Conservation (phyloP, 2,329 filamentous ascomycete genomes). For the Penicillium sp. region DNA sequence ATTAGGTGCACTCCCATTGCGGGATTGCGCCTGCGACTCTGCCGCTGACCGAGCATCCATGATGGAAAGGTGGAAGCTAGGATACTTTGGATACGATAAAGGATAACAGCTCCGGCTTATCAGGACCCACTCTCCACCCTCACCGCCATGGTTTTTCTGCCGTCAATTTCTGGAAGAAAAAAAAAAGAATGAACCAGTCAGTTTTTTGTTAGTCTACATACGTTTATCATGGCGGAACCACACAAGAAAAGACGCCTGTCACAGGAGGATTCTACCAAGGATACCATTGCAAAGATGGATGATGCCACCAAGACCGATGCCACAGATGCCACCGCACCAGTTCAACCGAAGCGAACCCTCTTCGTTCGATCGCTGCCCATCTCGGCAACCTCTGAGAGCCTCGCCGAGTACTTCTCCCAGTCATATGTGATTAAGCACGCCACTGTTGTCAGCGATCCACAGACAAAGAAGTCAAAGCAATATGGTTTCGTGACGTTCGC, state of each 20-base stretch:
- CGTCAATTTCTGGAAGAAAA: conserved; percentile 33
- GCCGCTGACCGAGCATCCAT: conserved; percentile 14
- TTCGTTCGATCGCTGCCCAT: conserved; percentile 87
- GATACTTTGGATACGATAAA: conserved; percentile 23
- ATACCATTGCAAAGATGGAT: conserved; percentile 21
- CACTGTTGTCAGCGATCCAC: conserved; percentile 81
- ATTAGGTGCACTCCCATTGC: conserved; percentile 23
- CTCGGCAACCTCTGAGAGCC: conserved; percentile 73
- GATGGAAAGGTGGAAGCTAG: conserved; percentile 14
- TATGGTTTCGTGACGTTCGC: conserved; percentile 98
- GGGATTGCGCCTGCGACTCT: conserved; percentile 4
- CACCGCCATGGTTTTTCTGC: conserved; percentile 32
- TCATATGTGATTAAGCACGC: conserved; percentile 95
- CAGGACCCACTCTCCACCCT: conserved; percentile 10
- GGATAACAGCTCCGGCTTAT: conserved; percentile 12
- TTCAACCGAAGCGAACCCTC: conserved; percentile 62
- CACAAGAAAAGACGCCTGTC: conserved; percentile 39
- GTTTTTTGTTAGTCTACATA: conserved; percentile 1
- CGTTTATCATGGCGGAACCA: conserved; percentile 32
- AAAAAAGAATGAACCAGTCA: background rate
- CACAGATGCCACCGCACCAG: conserved; percentile 21
- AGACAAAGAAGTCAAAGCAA: conserved; percentile 83
- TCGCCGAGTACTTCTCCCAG: conserved; percentile 90
- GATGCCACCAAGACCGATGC: conserved; percentile 23
- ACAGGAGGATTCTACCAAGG: conserved; percentile 21